Percentiles rank a stretch among this genome's conserved stretches.
phyloP scores from a whole-genome alignment of 1,284 basidiomycete genomes.

The Puccinia novopanici region DNA sequence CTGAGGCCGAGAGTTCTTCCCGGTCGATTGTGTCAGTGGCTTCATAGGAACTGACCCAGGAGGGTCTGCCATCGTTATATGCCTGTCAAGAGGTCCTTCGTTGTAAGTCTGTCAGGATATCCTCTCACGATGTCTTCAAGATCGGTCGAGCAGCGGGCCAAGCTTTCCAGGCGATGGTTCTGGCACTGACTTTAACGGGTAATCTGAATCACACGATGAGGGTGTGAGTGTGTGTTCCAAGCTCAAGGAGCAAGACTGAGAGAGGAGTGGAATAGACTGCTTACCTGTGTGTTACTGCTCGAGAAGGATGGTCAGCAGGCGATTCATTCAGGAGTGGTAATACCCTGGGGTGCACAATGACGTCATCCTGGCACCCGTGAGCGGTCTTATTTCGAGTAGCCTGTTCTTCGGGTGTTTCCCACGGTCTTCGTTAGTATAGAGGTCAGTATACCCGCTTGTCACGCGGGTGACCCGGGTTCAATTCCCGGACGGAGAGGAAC shows the following conservation, averaged over 20 bases:
- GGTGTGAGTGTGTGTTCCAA: neutral
- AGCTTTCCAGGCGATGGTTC: too few relatives aligned
- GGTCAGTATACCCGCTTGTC: too few relatives aligned
- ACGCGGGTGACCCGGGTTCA: too few relatives aligned
- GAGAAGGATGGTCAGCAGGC: neutral
- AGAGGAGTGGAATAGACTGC: neutral
- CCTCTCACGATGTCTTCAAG: too few relatives aligned
- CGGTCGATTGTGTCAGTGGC: slow-evolving; percentile 17
- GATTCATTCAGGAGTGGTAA: neutral
- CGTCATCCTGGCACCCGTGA: too few relatives aligned
- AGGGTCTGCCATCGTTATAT: slow-evolving; percentile 9
- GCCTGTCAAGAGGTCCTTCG: neutral
- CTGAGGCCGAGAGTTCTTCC: slow-evolving; percentile 13
- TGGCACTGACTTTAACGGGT: neutral
- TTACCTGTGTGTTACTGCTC: neutral
- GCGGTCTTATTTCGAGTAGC: too few relatives aligned
- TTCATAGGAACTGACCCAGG: too few relatives aligned
- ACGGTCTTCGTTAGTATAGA: too few relatives aligned
- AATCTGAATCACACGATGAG: neutral
- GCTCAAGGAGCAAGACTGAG: neutral
- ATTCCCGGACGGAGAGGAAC: too few relatives aligned
- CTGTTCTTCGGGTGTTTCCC: too few relatives aligned
- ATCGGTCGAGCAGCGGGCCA: too few relatives aligned
- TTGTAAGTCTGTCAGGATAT: too few relatives aligned
- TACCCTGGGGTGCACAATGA: neutral